phyloP scores from a whole-genome alignment of 768 basidiomycete genomes.

The Agaricus subrufescens region DNA sequence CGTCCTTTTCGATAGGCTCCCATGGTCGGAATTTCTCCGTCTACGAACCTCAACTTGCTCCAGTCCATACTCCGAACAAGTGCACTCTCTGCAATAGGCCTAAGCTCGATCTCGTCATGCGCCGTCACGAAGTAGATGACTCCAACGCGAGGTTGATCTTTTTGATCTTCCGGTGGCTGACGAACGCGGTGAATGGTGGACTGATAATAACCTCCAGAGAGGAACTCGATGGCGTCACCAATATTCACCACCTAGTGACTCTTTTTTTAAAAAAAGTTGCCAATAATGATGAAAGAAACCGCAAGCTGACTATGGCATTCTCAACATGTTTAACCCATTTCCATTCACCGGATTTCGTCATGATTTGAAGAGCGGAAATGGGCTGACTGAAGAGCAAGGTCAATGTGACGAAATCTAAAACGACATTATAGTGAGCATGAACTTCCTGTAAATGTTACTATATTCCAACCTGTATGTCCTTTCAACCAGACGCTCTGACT shows the following conservation, averaged over 20 bases:
- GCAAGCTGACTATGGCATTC: neutral
- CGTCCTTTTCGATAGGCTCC: neutral
- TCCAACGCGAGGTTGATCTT: neutral
- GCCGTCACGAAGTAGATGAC: neutral
- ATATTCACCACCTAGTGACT: constrained; percentile 21
- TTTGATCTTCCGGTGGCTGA: neutral
- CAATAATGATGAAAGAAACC: neutral
- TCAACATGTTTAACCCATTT: constrained; percentile 1
- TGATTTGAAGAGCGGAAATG: neutral
- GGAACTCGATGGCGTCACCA: constrained; percentile 42
- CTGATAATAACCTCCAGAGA: constrained; percentile 40
- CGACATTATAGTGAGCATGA: no score
- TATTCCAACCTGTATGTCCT: neutral
- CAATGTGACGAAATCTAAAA: neutral
- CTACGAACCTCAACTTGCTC: constrained; percentile 1
- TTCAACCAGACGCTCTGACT: neutral
- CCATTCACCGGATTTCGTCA: neutral
- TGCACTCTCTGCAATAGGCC: neutral
- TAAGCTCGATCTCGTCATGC: neutral
- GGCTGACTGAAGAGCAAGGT: neutral
- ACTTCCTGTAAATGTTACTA: neutral
- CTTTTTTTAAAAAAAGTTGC: no score
- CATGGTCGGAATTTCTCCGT: neutral
- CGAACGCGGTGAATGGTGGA: constrained; percentile 33
- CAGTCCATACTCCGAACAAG: neutral